phyloP scores from a whole-genome alignment of 2,329 filamentous ascomycete genomes.

The Phialemoniopsis sp. region DNA sequence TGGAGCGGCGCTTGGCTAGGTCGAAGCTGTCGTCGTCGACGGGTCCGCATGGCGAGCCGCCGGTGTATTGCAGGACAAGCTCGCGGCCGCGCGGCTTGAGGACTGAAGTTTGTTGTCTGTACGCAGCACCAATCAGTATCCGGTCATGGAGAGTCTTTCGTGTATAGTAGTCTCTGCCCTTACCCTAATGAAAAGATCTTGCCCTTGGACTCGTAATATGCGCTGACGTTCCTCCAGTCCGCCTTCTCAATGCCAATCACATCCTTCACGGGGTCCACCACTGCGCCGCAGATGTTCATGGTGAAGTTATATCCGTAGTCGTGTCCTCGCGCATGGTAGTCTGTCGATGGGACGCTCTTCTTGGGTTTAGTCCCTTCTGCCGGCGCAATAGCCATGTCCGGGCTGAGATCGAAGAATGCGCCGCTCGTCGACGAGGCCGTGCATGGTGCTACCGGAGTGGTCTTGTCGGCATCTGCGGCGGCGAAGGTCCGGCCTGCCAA shows the following conservation, averaged over 20 bases:
- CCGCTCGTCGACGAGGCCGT: slow-evolving; percentile 53
- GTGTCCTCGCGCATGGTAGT: slow-evolving; percentile 65
- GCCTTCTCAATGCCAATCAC: slow-evolving; percentile 56
- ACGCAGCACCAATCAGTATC: slow-evolving; percentile 6
- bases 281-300: slow-evolving; percentile 73
- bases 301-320: slow-evolving; percentile 82
- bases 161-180: slow-evolving; percentile 20
- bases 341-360: slow-evolving; percentile 35
- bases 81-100: slow-evolving; percentile 64
- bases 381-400: slow-evolving; percentile 43
- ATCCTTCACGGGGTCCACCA: slow-evolving; percentile 61
- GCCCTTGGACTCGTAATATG: slow-evolving; percentile 65
- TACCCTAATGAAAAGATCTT: slow-evolving; percentile 73
- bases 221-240: slow-evolving; percentile 70
- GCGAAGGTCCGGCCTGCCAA: neutral
- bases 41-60: slow-evolving; percentile 67
- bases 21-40: slow-evolving; percentile 24
- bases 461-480: slow-evolving; percentile 24
- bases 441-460: slow-evolving; percentile 42
- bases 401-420: slow-evolving; percentile 55
- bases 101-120: slow-evolving; percentile 49
- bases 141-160: too few relatives aligned
- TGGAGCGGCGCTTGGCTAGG: slow-evolving; percentile 15
- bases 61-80: slow-evolving; percentile 71
- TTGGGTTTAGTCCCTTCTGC: slow-evolving; percentile 38